Base-by-base conservation (phyloP, 805 yeast species). In the Sugiyamaella marilandica region DNA sequence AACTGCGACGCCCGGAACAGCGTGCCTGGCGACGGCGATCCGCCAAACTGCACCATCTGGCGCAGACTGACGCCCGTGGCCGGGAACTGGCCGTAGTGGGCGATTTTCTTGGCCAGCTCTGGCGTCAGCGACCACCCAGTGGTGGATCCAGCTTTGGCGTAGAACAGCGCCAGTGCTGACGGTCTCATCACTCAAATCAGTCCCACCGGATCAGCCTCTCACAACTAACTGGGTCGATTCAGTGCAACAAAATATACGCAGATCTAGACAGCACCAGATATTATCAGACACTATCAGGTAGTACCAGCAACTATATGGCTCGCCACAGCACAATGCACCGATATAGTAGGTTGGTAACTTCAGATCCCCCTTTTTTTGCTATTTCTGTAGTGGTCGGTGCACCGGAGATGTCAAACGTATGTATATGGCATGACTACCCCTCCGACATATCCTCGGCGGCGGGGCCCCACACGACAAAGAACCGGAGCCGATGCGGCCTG, bases 1-100 rank as follows among this genome's bases (percentile, higher is more conserved):
- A 89, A 89, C 66, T 85, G 87, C 5, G 91, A 84, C 0, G 96
- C 96, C 45, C 87, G 77, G 66, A 85, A 90, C 39, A 87, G 72
- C 10, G 86, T 79, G 2, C 95, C 96, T 11, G 86, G 87, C 32
- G 80, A 76, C 5, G 96, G 94, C 44, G 78, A 73, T 9, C 84
- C 82, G 2, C 97, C 96, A 71, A 89, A 86, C 65, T 87, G 94
- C 16, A 89, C 96, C 96, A 89, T 88, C 67, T 88, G 96, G 53
- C 89, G 76, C 55, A 89, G 71, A 2, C 90, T 83, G 2, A 89
- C 88, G 1, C 95, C 90, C 1, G 95, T 87, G 44, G 91, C 94
- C 10, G 89, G 85, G 57, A 83, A 76, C 49, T 77, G 74, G 2
- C 96, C 90, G 72, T 82, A 85, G 56, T 75, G 78, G 62, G 76